Evolutionary conservation across 768 basidiomycete species (phyloP), one percentile per base, ranked within the genome.

Genomic region (Amanita thiersii): DNA sequence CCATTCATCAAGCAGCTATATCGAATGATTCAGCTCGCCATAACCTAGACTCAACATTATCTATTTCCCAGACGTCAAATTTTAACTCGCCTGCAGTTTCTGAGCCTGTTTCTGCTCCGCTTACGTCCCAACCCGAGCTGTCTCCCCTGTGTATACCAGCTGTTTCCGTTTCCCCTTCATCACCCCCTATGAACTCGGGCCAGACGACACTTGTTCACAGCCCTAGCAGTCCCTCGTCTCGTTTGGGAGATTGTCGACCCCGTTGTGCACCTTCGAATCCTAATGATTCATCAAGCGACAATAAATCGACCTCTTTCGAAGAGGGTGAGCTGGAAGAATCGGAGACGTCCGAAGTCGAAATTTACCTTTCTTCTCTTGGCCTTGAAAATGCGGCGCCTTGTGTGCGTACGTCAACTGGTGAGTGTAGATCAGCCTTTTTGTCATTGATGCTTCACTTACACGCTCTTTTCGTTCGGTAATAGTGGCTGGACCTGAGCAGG

Each of bases 321-420:
- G 42, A 43, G n/a, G 42, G 42, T 12, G 42, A 43, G 24, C 26
- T 43, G 14, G 42, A 43, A 28, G 25, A 37, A 18, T 43, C 42
- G 14, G 42, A 34, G 18, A 36, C 42, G 15, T 43, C 42, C 17
- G 26, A 30, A 7, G 26, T 43, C 11, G 42, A 43, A n/a, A 43
- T 43, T 26, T 43, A 28, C 20, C 15, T 43, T n/a, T 43, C 35
- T 18, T 43, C 42, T n/a, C 42, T 43, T 3, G 26, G 42, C 19
- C 35, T 43, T 4, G 42, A 43, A 29, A 43, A 43, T 12, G 11
- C 34, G 17, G 34, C 25, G 17, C 17, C 33, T 19, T 25, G 34
- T 19, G 37, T 20, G 33, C 33, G 26, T 37, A 29, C 26, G 20
- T 39, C 37, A 8, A 39, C 44, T 10, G 29, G 37, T 39, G 23